Conservation (phyloP, 768 basidiomycete genomes). For the Termitomyces sp. region DNA sequence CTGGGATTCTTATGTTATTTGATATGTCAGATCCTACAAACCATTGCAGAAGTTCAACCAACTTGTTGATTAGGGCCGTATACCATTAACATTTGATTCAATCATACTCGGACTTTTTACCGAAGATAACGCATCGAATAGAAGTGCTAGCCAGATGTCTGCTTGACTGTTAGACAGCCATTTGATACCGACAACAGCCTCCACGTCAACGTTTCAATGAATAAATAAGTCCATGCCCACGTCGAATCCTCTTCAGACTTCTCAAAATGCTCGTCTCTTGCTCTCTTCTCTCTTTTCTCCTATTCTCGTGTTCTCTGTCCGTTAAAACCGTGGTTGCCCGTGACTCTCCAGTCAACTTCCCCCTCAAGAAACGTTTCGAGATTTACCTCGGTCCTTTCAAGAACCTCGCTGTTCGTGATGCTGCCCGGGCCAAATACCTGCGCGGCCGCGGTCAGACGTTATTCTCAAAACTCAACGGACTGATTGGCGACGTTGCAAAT, state of each 20-base stretch:
- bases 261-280: conserved; percentile 12
- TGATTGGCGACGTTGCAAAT: too few species aligned
- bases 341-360: conserved; percentile 35
- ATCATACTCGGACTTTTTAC: neutral
- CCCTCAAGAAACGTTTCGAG: conserved; percentile 42
- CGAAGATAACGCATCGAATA: neutral
- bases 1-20: neutral
- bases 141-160: neutral
- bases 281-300: conserved; percentile 33
- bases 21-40: neutral
- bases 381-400: conserved; percentile 37
- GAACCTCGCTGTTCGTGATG: conserved; percentile 45
- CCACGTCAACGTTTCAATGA: neutral
- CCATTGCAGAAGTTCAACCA: neutral
- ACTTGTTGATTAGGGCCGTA: neutral
- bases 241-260: neutral
- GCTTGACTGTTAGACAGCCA: neutral
- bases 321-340: conserved; percentile 33
- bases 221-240: neutral
- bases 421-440: conserved; percentile 40
- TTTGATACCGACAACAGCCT: neutral
- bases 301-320: conserved; percentile 38
- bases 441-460: conserved; percentile 30
- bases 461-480: conserved; percentile 20
- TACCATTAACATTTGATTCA: neutral